phyloP scores from a whole-genome alignment of 306 rosid species.

The Phaseolus lunatus region DNA sequence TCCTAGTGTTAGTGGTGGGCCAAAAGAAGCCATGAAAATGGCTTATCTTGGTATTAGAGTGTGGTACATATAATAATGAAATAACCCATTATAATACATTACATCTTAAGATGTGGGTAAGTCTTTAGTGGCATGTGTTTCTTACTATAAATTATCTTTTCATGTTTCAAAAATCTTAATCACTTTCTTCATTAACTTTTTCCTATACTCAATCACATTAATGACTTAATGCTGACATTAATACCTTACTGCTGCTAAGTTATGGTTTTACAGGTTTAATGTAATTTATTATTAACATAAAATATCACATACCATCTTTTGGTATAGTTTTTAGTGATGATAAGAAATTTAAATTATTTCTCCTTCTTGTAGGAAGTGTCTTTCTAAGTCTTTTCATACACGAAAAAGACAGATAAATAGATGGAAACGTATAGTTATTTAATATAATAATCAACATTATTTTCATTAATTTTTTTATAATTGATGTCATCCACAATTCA shows the following conservation, averaged over 20 bases:
- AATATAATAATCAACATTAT: too few relatives aligned
- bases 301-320: not conserved
- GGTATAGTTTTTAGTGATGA: not conserved
- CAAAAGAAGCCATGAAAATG: constrained; percentile 37
- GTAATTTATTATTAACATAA: not conserved
- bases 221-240: not conserved
- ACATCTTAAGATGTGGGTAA: constrained; percentile 24
- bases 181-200: constrained; percentile 2
- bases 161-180: constrained; percentile 12
- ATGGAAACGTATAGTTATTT: too few relatives aligned
- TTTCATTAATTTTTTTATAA: too few relatives aligned
- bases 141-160: constrained; percentile 14
- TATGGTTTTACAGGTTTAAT: not conserved
- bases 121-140: constrained; percentile 5
- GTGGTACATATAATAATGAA: constrained; percentile 39
- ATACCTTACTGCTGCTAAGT: not conserved
- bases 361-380: too few relatives aligned
- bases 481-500: too few relatives aligned
- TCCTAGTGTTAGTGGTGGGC: constrained; percentile 53
- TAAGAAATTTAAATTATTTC: too few relatives aligned
- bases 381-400: too few relatives aligned
- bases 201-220: not conserved
- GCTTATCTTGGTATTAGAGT: constrained; percentile 30
- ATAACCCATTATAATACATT: constrained; percentile 28
- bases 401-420: too few relatives aligned